Conservation (phyloP, 306 rosid species). For the Cyamopsis tetragonoloba region DNA sequence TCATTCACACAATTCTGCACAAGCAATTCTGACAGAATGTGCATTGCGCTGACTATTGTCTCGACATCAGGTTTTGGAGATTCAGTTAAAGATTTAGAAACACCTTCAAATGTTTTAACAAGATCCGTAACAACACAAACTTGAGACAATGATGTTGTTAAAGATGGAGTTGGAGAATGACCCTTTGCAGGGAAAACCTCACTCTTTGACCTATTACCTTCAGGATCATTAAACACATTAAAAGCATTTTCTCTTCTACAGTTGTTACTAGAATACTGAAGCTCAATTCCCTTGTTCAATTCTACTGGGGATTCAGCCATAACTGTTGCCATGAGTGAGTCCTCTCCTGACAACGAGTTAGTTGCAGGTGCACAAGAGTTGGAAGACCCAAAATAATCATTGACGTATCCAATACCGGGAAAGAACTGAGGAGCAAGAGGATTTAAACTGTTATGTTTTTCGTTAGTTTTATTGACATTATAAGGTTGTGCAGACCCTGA, state of each 20-base stretch:
- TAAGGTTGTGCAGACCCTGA: slow-evolving; percentile 26
- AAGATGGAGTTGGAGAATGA: slow-evolving; percentile 14
- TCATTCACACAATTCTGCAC: slow-evolving; percentile 36
- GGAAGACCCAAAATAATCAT: slow-evolving; percentile 35
- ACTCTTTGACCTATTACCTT: slow-evolving; percentile 17
- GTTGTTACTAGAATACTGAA: slow-evolving; percentile 27
- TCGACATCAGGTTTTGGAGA: slow-evolving; percentile 42
- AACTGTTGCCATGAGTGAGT: slow-evolving; percentile 12
- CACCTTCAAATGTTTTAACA: slow-evolving; percentile 29
- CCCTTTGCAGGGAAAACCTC: slow-evolving; percentile 21
- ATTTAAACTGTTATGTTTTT: slow-evolving; percentile 47
- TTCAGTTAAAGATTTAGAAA: slow-evolving; percentile 41
- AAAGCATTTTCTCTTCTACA: slow-evolving; percentile 26
- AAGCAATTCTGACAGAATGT: slow-evolving; percentile 54
- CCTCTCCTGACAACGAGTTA: slow-evolving; percentile 34
- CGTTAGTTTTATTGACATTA: slow-evolving; percentile 29
- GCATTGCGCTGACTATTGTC: slow-evolving; percentile 40
- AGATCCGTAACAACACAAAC: slow-evolving; percentile 27
- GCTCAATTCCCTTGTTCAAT: slow-evolving; percentile 25
- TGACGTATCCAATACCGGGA: slow-evolving; percentile 37
- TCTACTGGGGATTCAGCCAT: slow-evolving; percentile 29
- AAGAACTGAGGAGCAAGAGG: slow-evolving; percentile 62
- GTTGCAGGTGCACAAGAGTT: slow-evolving; percentile 28
- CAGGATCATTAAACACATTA: slow-evolving; percentile 28
- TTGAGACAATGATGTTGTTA: slow-evolving; percentile 23